These are phyloP conservation scores for Penicillium decumbens DNA, from an alignment of 2,329 filamentous ascomycete species.

Conservation along the genomic window DNA sequence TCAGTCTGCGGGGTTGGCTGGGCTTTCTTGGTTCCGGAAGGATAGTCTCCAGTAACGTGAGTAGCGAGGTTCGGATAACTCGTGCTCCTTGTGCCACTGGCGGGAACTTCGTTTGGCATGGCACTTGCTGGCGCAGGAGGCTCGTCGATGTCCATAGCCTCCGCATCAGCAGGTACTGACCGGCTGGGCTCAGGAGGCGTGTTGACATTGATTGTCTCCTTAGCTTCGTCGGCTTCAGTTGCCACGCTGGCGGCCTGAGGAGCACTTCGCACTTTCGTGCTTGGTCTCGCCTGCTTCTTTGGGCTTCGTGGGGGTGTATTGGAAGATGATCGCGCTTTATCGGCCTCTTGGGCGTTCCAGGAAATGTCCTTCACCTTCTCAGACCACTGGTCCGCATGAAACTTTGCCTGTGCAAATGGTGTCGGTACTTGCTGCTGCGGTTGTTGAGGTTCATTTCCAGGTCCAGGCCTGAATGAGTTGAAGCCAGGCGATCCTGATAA, in stretches of 20 bases:
- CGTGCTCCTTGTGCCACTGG: slow-evolving; percentile 5
- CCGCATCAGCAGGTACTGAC: slow-evolving; percentile 23
- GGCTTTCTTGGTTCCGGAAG: slow-evolving; percentile 11
- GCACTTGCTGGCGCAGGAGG: slow-evolving; percentile 15
- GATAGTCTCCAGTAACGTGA: slow-evolving; percentile 10
- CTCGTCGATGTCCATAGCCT: slow-evolving; percentile 48
- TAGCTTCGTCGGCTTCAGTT: slow-evolving; percentile 39
- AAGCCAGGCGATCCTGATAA: slow-evolving; percentile 17
- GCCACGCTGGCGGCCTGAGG: slow-evolving; percentile 36
- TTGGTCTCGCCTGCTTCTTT: slow-evolving; percentile 30
- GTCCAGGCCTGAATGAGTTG: slow-evolving; percentile 17
- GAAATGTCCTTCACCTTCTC: slow-evolving; percentile 34
- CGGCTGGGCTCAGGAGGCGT: slow-evolving; percentile 17
- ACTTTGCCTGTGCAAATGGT: slow-evolving; percentile 34
- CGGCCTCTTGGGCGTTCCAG: slow-evolving; percentile 31
- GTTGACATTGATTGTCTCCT: slow-evolving; percentile 27
- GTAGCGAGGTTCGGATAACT: slow-evolving; percentile 18
- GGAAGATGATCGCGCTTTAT: slow-evolving; percentile 24
- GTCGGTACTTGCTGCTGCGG: slow-evolving; percentile 25
- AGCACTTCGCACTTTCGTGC: slow-evolving; percentile 25
- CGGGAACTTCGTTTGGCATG: slow-evolving; percentile 1
- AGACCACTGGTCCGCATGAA: slow-evolving; percentile 38
- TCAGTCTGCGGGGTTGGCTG: slow-evolving; percentile 8
- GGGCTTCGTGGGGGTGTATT: slow-evolving; percentile 31
- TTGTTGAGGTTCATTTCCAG: slow-evolving; percentile 7